phyloP scores from a whole-genome alignment of 1,284 basidiomycete genomes.

The Ustilago esculenta region DNA sequence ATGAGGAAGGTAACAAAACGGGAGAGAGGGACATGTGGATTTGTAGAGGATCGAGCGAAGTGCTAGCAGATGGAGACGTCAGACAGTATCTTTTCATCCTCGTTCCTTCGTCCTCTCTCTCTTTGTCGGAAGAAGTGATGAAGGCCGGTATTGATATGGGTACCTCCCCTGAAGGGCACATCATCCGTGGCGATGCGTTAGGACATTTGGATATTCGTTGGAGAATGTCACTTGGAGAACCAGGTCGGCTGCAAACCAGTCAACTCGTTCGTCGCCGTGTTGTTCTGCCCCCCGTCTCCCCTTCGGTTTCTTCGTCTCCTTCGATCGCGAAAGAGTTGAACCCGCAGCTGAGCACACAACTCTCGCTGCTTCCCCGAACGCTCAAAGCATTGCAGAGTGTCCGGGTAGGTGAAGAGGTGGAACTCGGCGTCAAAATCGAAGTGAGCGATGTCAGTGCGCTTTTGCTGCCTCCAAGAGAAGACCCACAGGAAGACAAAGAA shows the following conservation, averaged over 20 bases:
- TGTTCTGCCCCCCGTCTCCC: background rate
- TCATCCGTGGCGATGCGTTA: conserved; percentile 30
- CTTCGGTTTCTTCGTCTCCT: no score
- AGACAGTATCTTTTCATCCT: conserved; percentile 62
- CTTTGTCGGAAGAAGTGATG: conserved; percentile 1
- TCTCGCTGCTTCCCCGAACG: conserved; percentile 3
- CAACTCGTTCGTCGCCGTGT: conserved; percentile 29
- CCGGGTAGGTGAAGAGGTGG: background rate
- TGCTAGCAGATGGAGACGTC: conserved; percentile 54
- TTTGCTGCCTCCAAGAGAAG: background rate
- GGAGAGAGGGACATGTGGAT: conserved; percentile 34
- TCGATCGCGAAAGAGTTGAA: no score
- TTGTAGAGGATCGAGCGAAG: conserved; percentile 4
- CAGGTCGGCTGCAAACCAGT: conserved; percentile 49
- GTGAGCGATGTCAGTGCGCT: conserved; percentile 7
- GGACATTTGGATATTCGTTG: conserved; percentile 63
- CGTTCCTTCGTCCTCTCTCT: background rate
- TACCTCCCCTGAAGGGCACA: conserved; percentile 4
- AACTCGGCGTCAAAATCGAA: conserved; percentile 6
- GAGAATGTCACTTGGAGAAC: conserved; percentile 58
- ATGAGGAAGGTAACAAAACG: background rate
- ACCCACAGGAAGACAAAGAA: background rate
- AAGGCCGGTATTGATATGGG: conserved; percentile 13
- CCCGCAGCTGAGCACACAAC: conserved; percentile 2
- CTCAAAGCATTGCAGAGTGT: conserved; percentile 7